A percentile compares a stretch with the other conserved stretches of the same genome.
Conservation (phyloP, 148 eudicot genomes). For the Talinum fruticosum region DNA sequence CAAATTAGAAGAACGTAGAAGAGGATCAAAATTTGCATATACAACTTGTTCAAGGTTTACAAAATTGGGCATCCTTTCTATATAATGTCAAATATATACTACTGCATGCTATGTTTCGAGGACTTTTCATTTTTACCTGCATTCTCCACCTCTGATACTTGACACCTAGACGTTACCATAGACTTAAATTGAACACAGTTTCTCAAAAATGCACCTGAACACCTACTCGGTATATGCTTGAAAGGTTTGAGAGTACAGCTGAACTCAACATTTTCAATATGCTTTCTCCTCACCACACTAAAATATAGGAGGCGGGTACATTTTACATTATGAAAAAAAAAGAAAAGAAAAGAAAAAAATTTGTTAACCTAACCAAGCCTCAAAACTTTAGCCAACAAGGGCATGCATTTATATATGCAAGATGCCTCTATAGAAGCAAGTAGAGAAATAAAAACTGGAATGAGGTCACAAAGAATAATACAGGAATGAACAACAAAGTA, state of each 20-base stretch:
- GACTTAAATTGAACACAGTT: no score
- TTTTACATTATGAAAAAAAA: neutral
- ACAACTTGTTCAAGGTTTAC: no score
- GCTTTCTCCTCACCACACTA: neutral
- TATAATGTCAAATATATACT: no score
- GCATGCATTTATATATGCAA: neutral
- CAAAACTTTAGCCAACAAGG: neutral
- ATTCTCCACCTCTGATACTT: no score
- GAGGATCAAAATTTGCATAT: no score
- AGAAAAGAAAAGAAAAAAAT: no score
- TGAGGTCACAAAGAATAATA: constrained; percentile 3
- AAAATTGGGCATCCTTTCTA: no score
- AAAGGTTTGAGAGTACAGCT: neutral
- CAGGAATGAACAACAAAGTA: constrained; percentile 7
- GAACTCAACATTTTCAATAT: neutral
- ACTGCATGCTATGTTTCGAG: no score
- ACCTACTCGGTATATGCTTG: neutral
- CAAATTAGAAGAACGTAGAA: no score
- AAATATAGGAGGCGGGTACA: neutral
- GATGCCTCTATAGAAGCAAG: neutral
- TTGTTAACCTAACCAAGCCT: neutral
- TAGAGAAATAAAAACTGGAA: neutral
- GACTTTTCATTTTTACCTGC: no score
- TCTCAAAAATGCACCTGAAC: neutral
- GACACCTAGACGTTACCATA: no score